Evolutionary conservation across 1,139 yeast genomes (phyloP).

Genomic region (Suhomyces wounanorum): DNA sequence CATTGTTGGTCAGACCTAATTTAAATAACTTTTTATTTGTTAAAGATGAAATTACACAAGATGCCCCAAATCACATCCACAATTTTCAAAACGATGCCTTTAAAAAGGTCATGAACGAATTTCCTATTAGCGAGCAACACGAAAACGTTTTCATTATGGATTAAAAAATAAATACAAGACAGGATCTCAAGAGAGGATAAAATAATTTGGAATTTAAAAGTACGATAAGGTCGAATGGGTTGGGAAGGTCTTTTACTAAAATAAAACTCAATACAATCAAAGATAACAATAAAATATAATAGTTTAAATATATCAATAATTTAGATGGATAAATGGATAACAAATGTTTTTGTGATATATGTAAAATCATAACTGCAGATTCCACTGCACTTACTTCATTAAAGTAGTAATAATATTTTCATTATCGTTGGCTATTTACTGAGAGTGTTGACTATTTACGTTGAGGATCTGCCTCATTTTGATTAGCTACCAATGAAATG

Average conservation of each 20-base stretch:
- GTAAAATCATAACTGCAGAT: not conserved
- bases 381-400: not conserved
- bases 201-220: not conserved
- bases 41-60: conserved; percentile 3
- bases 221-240: conserved; percentile 1
- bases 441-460: conserved; percentile 1
- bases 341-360: not conserved
- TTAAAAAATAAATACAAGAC: conserved; percentile 12
- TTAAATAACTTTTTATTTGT: conserved; percentile 17
- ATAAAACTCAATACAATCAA: not conserved
- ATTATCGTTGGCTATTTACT: conserved; percentile 1
- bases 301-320: not conserved
- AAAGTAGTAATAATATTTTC: not conserved
- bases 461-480: not conserved
- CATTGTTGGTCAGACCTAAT: conserved; percentile 41
- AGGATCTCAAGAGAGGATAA: not conserved
- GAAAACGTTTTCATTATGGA: conserved; percentile 44
- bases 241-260: not conserved
- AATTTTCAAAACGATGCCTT: conserved; percentile 16
- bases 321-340: not conserved
- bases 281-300: not conserved
- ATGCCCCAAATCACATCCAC: not conserved
- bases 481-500: not conserved
- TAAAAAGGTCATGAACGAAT: conserved; percentile 10
- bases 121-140: conserved; percentile 8